These are phyloP conservation scores for Tanozyma kutaoensis DNA, from an alignment of 805 yeast genomes.

Conservation along the genomic window DNA sequence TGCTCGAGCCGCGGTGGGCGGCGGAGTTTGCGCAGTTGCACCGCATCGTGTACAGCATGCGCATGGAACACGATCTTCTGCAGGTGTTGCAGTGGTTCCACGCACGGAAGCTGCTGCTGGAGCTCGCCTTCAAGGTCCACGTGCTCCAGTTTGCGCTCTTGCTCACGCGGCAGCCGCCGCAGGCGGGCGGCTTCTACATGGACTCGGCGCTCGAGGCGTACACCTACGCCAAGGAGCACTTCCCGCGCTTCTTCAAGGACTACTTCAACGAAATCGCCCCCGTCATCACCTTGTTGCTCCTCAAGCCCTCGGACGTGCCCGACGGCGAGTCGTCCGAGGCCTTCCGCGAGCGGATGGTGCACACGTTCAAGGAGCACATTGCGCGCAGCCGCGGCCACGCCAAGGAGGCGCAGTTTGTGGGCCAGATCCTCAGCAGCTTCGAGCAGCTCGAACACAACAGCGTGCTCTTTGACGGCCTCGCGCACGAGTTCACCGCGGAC, in stretches of 20 bases:
- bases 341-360: slow-evolving; percentile 12
- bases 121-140: slow-evolving; percentile 27
- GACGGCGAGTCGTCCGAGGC: slow-evolving; percentile 5
- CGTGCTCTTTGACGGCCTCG: slow-evolving; percentile 18
- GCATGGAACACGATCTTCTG: slow-evolving; percentile 16
- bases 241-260: slow-evolving; percentile 16
- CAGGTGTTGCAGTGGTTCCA: slow-evolving; percentile 20
- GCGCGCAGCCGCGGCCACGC: slow-evolving; percentile 5
- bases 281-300: slow-evolving; percentile 17
- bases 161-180: slow-evolving; percentile 3
- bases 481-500: slow-evolving; percentile 26
- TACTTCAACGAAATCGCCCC: slow-evolving; percentile 21
- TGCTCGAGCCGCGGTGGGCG: no score
- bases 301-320: slow-evolving; percentile 4
- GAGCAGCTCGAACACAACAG: slow-evolving; percentile 14
- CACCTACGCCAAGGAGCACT: slow-evolving; percentile 22
- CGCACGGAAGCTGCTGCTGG: slow-evolving; percentile 4
- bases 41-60: slow-evolving; percentile 20
- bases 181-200: slow-evolving; percentile 4
- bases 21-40: slow-evolving; percentile 16
- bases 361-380: slow-evolving; percentile 7
- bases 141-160: slow-evolving; percentile 22
- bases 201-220: slow-evolving; percentile 19
- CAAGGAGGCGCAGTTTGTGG: slow-evolving; percentile 14
- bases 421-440: slow-evolving; percentile 17